Base-by-base conservation (phyloP, 164 flowering plant genomes). In the Pachysandra terminalis region DNA sequence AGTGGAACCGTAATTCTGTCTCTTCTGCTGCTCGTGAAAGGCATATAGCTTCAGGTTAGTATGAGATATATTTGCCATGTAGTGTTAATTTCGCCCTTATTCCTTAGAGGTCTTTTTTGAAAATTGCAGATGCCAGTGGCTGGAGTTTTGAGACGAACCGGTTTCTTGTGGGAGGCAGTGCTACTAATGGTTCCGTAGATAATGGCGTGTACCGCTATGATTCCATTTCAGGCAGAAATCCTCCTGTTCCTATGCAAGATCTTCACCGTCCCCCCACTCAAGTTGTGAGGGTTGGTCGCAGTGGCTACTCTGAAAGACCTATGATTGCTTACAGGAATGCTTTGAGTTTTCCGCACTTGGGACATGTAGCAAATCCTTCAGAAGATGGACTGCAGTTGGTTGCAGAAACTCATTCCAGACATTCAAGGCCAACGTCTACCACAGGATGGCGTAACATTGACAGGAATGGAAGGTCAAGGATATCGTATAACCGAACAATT, bases 401-500 rank as follows among this genome's bases (percentile, higher is more conserved):
- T 5, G 64, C 78, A 56, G 88, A 81, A 65, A 71, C 69, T 61
- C 69, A 80, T 74, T 67, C 85, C 22, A 77, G 93, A 69, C 77
- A 86, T 76, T 68, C 77, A 54, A 76, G 85, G 81, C 67, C 80
- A 53, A 41, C 73, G 57, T 56, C 87, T 4, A 52, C 73, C n/a
- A 6, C 65, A 15, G 80, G 81, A 59, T 79, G 84, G 85, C 86
- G 74, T 65, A 71, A 75, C 64, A 72, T 62, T 78, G 88, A 81
- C 10, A 71, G 88, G 72, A 75, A 59, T 64, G 82, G 88, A 60
- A 78, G 86, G 65, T 61, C 78, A 22, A 80, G 85, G 73, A 66
- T 78, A 15, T 64, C 77, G 17, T 56, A 64, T 75, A 85, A 85
- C 19, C 77, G 88, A 78, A 65, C 79, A 51, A 57, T 71, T 15